phyloP scores from a whole-genome alignment of 805 yeast species.

The Scheffersomyces amazonensis region DNA sequence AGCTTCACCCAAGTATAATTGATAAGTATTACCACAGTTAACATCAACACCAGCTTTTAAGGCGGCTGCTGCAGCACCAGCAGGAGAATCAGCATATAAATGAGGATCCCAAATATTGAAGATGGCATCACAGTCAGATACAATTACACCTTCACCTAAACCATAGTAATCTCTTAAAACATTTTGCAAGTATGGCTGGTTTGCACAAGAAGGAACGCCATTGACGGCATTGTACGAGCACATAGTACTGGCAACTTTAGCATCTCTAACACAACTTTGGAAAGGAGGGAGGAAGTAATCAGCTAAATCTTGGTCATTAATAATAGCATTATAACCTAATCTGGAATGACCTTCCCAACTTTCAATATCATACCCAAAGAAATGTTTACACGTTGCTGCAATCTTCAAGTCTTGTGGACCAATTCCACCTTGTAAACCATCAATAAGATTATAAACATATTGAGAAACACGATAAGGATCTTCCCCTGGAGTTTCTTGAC shows the following conservation, averaged over 20 bases:
- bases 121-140: conserved; percentile 6
- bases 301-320: conserved; percentile 7
- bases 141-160: conserved; percentile 1
- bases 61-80: conserved; percentile 4
- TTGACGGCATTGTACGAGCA: conserved; percentile 6
- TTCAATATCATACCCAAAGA: conserved; percentile 7
- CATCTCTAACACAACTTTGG: conserved; percentile 8
- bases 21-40: conserved; percentile 6
- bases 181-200: conserved; percentile 3
- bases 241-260: conserved; percentile 6
- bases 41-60: conserved; percentile 6
- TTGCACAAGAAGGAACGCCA: conserved; percentile 6
- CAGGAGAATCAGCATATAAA: conserved; percentile 1
- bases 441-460: conserved; percentile 3
- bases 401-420: conserved; percentile 3
- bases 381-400: conserved; percentile 8
- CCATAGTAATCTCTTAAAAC: conserved; percentile 3
- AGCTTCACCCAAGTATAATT: conserved; percentile 2
- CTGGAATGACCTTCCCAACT: conserved; percentile 6
- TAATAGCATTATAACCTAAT: conserved; percentile 5
- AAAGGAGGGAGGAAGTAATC: conserved; percentile 5
- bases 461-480: conserved; percentile 5
- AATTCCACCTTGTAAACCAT: conserved; percentile 9
- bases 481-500: conserved; percentile 8
- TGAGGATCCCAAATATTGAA: conserved; percentile 6